Base-by-base conservation (phyloP, 495 filamentous ascomycete species). In the Aspergillus taichungensis region DNA sequence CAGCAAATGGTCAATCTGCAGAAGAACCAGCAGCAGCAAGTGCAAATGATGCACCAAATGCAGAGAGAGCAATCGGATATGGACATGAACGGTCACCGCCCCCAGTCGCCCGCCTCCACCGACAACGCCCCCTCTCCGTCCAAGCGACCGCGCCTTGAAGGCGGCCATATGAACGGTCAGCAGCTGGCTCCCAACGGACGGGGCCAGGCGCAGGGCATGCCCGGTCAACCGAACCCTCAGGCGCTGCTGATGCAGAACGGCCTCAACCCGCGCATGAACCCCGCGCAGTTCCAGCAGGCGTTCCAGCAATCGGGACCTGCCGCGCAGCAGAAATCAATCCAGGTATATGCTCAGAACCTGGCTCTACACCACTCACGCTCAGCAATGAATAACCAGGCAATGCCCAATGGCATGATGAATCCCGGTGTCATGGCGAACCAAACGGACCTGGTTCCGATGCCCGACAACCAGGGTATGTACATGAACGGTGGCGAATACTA, bases 81-180 rank as follows among this genome's bases (percentile, higher is more conserved):
- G 69, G 88, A 95, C 45, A 87, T 88, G 66, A 87, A 83, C 64
- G 83, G 81, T 40, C 82, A 84, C 55, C 80, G 86, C 36, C 82
- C 87, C 24, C 84, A 84, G 49, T 95, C 87, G 31, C 88, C 88
- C 6, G 78, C 83, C 28, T 82, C 84, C 6, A 79, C 78, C 27
- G 91, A 95, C 34, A 94, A 94, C 56, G 87, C 87, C 28, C 85
- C 88, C 6, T 96, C 92, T 14, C 91, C 92, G 7, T 87, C 83
- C 43, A 98, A 98, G 68, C 75, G 92, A 56, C 84, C 82, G n/a
- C 87, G 91, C 32, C 74, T 96, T 33, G 92, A 95, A 47, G 77
- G 77, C 50, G 77, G 75, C 33, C 72, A 73, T 18, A 84, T 84
- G 56, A 86, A 85, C 55, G 80, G 81, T 45, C 84, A 82, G 53